Evolutionary conservation across 148 eudicot genomes (phyloP).

Genomic region (Heliosperma pusillum): DNA sequence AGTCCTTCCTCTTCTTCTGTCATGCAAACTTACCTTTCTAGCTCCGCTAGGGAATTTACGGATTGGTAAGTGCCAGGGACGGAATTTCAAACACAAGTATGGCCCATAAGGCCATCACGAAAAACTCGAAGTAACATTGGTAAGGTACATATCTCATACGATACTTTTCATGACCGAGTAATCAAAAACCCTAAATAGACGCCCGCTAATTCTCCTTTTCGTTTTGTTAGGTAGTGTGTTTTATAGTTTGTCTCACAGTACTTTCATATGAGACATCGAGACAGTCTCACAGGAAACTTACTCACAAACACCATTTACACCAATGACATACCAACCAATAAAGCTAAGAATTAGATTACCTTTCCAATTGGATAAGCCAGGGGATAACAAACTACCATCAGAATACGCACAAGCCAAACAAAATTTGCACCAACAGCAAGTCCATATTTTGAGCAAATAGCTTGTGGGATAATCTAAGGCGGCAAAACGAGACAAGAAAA

Average conservation of each 20-base stretch:
- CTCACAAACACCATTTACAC: not conserved
- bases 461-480: conserved; percentile 85
- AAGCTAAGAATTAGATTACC: conserved; percentile 37
- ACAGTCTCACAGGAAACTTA: too few relatives aligned
- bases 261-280: too few relatives aligned
- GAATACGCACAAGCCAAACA: conserved; percentile 73
- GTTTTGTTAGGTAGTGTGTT: too few relatives aligned
- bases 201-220: too few relatives aligned
- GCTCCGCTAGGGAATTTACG: not conserved
- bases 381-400: conserved; percentile 88
- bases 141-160: not conserved
- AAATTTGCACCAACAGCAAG: conserved; percentile 93
- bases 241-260: too few relatives aligned
- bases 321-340: not conserved
- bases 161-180: not conserved
- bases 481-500: not conserved
- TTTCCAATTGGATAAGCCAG: conserved; percentile 84
- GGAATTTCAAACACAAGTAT: not conserved
- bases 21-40: not conserved
- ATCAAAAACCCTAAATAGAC: not conserved
- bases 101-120: not conserved
- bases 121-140: not conserved
- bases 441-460: conserved; percentile 89
- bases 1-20: not conserved
- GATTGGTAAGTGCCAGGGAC: not conserved